Conservation (phyloP, 208 protist species). For the Blechomonas ayalai region DNA sequence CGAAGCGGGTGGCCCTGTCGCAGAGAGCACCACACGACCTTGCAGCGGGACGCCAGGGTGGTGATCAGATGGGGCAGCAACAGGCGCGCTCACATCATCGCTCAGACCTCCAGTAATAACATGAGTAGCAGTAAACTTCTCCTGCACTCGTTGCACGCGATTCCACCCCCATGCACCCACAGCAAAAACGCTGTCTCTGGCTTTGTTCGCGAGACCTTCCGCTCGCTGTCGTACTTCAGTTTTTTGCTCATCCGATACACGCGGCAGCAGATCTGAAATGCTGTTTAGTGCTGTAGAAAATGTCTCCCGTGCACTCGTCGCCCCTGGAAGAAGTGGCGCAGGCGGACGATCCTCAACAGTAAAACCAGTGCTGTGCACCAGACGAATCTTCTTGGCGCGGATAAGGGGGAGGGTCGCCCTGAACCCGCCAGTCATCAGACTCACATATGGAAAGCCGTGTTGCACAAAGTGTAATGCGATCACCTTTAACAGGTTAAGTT, state of each 20-base stretch:
- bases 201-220: slow-evolving; percentile 38
- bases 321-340: too few relatives aligned
- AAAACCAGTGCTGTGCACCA: slow-evolving; percentile 17
- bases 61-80: background rate
- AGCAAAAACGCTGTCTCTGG: slow-evolving; percentile 31
- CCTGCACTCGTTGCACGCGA: slow-evolving; percentile 40
- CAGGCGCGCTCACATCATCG: background rate
- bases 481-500: slow-evolving; percentile 83
- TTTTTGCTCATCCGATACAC: slow-evolving; percentile 5
- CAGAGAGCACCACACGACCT: background rate
- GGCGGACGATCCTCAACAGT: too few relatives aligned
- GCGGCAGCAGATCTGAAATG: slow-evolving; percentile 6
- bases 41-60: background rate
- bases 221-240: slow-evolving; percentile 20
- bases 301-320: too few relatives aligned
- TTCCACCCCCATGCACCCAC: slow-evolving; percentile 65
- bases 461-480: slow-evolving; percentile 78
- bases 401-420: slow-evolving; percentile 64
- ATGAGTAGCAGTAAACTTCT: slow-evolving; percentile 24
- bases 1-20: background rate
- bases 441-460: slow-evolving; percentile 63
- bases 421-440: slow-evolving; percentile 68
- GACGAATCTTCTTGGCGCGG: slow-evolving; percentile 20
- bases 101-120: background rate
- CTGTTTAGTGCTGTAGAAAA: slow-evolving; percentile 6